A percentile compares a stretch with the other conserved stretches of the same genome.
phyloP scores from a whole-genome alignment of 1,139 yeast species.

The Blastobotrys arbuscula region DNA sequence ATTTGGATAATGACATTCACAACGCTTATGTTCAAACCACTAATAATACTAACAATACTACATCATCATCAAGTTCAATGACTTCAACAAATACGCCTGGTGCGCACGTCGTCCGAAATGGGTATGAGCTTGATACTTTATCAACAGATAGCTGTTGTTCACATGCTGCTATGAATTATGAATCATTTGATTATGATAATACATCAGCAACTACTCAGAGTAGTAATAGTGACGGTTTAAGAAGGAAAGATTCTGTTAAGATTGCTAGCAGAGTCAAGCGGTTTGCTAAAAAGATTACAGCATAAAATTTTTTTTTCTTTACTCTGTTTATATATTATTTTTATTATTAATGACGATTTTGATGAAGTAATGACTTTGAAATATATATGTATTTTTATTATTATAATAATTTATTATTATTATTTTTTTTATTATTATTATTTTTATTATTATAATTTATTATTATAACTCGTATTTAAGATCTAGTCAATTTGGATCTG shows the following conservation, averaged over 20 bases:
- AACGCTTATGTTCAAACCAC: slow-evolving; percentile 13
- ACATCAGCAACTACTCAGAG: not conserved
- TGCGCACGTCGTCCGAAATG: not conserved
- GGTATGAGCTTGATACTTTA: not conserved
- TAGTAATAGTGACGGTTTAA: not conserved
- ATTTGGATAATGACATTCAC: slow-evolving; percentile 15
- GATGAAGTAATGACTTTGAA: slow-evolving; percentile 5
- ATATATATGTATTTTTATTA: not conserved
- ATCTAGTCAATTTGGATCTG: too few species aligned
- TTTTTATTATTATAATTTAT: not conserved
- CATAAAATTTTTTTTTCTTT: not conserved
- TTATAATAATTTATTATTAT: not conserved
- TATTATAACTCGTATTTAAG: too few species aligned
- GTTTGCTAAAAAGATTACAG: slow-evolving; percentile 8
- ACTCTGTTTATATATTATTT: not conserved
- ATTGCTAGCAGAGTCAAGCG: slow-evolving; percentile 1
- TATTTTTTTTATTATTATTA: not conserved
- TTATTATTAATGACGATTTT: slow-evolving; percentile 1
- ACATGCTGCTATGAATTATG: slow-evolving; percentile 2
- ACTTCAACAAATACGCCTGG: not conserved
- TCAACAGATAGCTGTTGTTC: slow-evolving; percentile 6
- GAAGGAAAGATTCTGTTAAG: slow-evolving; percentile 5
- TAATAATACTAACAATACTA: not conserved
- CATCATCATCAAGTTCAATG: not conserved
- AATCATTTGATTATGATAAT: slow-evolving; percentile 6